A percentile compares a stretch with the other conserved stretches of the same genome.
Evolutionary conservation across 202 grass and related monocot genomes (phyloP).

Genomic region (Schoenoplectus tabernaemontani): DNA sequence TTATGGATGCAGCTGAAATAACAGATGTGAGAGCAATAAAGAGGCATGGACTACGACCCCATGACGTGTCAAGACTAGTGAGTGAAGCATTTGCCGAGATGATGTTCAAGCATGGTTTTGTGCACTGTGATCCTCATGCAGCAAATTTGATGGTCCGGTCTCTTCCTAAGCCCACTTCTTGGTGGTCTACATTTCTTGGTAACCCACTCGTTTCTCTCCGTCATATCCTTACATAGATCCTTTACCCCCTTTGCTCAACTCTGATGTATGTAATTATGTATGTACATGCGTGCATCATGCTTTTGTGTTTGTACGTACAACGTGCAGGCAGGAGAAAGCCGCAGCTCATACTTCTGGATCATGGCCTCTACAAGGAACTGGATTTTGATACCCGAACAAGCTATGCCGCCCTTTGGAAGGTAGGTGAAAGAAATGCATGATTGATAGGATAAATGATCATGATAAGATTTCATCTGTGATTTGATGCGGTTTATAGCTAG

Average conservation of each 20-base stretch:
- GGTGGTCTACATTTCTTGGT: conserved; percentile 8
- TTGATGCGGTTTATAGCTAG: not conserved
- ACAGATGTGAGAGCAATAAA: conserved; percentile 83
- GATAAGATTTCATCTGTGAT: conserved; percentile 6
- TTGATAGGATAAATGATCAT: not conserved
- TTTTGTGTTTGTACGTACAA: not conserved
- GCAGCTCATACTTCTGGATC: conserved; percentile 89
- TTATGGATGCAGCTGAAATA: conserved; percentile 85
- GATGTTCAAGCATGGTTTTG: conserved; percentile 99
- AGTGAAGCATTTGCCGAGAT: conserved; percentile 87
- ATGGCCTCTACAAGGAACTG: conserved; percentile 96
- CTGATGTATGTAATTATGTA: not conserved
- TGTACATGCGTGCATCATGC: not conserved
- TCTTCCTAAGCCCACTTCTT: conserved; percentile 29
- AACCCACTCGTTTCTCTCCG: not conserved
- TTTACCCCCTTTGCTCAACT: not conserved
- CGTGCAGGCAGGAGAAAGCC: conserved; percentile 55
- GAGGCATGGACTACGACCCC: conserved; percentile 45
- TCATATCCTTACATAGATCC: not conserved
- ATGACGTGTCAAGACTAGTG: conserved; percentile 92
- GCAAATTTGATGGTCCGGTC: conserved; percentile 95
- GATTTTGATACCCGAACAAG: conserved; percentile 66
- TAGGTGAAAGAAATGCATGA: conserved; percentile 12
- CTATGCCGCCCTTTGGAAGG: conserved; percentile 98
- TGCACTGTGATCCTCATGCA: conserved; percentile 97